These are phyloP conservation scores for Exophiala calicioides DNA, from an alignment of 2,329 filamentous ascomycete species.

Conservation along the genomic window DNA sequence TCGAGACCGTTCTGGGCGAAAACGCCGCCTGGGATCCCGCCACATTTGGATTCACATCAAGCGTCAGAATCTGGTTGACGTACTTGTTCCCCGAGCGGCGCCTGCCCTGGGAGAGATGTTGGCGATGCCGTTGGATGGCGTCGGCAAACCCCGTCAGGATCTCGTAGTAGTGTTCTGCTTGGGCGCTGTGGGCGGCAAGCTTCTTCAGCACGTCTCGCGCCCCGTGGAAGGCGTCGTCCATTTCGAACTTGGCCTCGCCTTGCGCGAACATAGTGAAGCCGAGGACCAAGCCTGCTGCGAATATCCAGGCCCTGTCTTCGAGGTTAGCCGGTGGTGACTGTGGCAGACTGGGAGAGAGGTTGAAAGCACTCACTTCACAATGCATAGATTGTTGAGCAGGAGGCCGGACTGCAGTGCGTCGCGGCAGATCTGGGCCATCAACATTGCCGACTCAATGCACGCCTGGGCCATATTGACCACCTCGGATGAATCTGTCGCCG, in stretches of 20 bases:
- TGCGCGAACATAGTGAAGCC: conserved; percentile 60
- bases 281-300: conserved; percentile 59
- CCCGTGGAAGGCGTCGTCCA: conserved; percentile 53
- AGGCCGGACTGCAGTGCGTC: conserved; percentile 49
- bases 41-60: conserved; percentile 27
- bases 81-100: conserved; percentile 35
- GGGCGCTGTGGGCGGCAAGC: conserved; percentile 53
- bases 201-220: conserved; percentile 53
- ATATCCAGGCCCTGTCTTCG: conserved; percentile 56
- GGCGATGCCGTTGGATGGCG: conserved; percentile 48
- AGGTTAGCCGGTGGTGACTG: no score
- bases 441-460: conserved; percentile 58
- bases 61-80: conserved; percentile 40
- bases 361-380: conserved; percentile 54
- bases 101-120: conserved; percentile 35
- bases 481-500: conserved; percentile 6
- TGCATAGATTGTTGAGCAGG: conserved; percentile 58
- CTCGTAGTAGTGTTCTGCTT: conserved; percentile 60
- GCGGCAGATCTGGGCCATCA: conserved; percentile 56
- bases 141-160: conserved; percentile 53
- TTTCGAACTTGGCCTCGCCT: conserved; percentile 46
- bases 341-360: background rate
- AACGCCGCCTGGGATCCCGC: conserved; percentile 8
- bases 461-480: conserved; percentile 48
- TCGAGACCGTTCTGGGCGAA: conserved; percentile 3